Base-by-base conservation (phyloP, 208 protist species). In the Histomonas meleagridis region DNA sequence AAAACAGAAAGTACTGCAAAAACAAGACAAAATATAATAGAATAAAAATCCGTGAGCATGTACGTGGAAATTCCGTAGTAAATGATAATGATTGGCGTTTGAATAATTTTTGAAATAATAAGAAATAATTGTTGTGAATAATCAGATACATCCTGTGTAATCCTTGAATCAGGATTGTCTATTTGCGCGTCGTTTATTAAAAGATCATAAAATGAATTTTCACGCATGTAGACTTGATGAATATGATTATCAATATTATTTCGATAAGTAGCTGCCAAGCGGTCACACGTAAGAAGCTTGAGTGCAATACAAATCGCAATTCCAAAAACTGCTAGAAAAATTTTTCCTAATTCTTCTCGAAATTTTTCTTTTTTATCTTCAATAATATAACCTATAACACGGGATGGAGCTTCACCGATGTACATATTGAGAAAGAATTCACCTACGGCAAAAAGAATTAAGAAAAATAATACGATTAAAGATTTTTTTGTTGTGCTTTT, bases 91-190 rank as follows among this genome's bases (percentile, higher is more conserved):
- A 79, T 35, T 79, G 70, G 70, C 5, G 40, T 79, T 28, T 49
- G 32, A 49, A 49, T 79, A 14, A 79, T 21, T 79, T 79, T 32
- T 21, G 14, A 21, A 1, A 49, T 4, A 51, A 79, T 49, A 18
- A 51, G 40, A n/a, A 18, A 35, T 18, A 79, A 49, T 23, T 18
- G 46, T 79, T 23, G 1, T 51, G 40, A n/a, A 32, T 40, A 79
- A 28, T 79, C 49, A 1, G n/a, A 18, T n/a, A 46, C n/a, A 35
- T 79, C 70, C 4, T n/a, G 4, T 23, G 70, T 49, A 9, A 79
- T 79, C 49, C 70, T 79, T 79, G n/a, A 32, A 79, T 79, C 70
- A n/a, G 70, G 70, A 79, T 79, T 79, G 49, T 79, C 70, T 18
- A 79, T 51, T 12, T 51, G 40, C 10, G 70, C 1, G 12, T 46